Conservation (phyloP, 2,329 filamentous ascomycete genomes). For the Fusarium armeniacum region DNA sequence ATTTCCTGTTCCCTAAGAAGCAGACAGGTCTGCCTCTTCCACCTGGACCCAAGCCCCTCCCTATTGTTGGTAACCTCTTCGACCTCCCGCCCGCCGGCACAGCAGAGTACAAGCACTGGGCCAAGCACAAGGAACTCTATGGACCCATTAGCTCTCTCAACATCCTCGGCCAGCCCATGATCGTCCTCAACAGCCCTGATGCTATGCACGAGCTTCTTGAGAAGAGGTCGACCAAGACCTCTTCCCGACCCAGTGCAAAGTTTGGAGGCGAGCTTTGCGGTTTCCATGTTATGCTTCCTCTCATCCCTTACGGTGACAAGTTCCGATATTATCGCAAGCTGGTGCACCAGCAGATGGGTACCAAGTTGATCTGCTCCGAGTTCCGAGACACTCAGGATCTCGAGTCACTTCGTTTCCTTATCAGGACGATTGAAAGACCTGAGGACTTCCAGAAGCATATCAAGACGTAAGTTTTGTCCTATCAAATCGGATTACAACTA, state of each 20-base stretch:
- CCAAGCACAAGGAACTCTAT: slow-evolving; percentile 57
- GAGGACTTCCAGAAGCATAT: slow-evolving; percentile 44
- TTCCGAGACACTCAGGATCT: slow-evolving; percentile 48
- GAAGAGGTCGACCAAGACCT: slow-evolving; percentile 53
- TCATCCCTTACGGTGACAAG: slow-evolving; percentile 33
- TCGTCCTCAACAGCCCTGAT: slow-evolving; percentile 57
- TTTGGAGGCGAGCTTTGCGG: slow-evolving; percentile 48
- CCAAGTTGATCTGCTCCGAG: slow-evolving; percentile 29
- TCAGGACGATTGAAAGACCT: slow-evolving; percentile 44
- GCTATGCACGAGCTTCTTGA: slow-evolving; percentile 56
- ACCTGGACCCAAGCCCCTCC: slow-evolving; percentile 64
- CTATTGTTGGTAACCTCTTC: slow-evolving; percentile 64
- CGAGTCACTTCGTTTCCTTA: slow-evolving; percentile 48
- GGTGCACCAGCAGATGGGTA: slow-evolving; percentile 52
- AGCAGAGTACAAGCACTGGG: slow-evolving; percentile 58
- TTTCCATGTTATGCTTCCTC: slow-evolving; percentile 33
- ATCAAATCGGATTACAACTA: no score
- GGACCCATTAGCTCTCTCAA: slow-evolving; percentile 58
- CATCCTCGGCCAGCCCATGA: slow-evolving; percentile 57
- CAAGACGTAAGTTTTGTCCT: slow-evolving; percentile 44
- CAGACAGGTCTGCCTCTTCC: slow-evolving; percentile 50
- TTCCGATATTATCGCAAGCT: slow-evolving; percentile 49
- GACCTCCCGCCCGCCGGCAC: slow-evolving; percentile 60
- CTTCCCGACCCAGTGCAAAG: slow-evolving; percentile 48
- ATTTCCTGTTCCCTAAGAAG: slow-evolving; percentile 18